Conservation (phyloP, 1,284 basidiomycete genomes). For the Ganoderma meredithae region DNA sequence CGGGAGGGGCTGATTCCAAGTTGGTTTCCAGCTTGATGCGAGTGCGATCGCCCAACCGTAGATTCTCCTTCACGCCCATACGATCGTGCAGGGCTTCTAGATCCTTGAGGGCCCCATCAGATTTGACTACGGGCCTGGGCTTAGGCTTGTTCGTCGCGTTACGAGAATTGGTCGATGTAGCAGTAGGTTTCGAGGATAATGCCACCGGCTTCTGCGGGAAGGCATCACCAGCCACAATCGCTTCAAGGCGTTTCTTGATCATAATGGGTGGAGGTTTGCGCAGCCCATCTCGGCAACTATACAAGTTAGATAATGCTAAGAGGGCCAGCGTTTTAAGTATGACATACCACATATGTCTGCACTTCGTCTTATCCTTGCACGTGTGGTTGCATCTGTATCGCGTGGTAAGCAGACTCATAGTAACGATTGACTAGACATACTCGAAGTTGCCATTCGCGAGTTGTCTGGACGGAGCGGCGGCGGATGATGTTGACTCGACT, state of each 20-base stretch:
- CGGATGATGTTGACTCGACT: slow-evolving; percentile 43
- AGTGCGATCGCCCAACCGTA: slow-evolving; percentile 50
- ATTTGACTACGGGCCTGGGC: slow-evolving; percentile 35
- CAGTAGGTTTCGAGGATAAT: not conserved
- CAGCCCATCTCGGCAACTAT: slow-evolving; percentile 76
- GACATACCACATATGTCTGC: slow-evolving; percentile 76
- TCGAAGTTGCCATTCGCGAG: slow-evolving; percentile 60
- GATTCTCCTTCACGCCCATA: slow-evolving; percentile 49
- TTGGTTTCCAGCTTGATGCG: slow-evolving; percentile 54
- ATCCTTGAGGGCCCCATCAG: slow-evolving; percentile 46
- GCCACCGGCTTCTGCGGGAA: slow-evolving; percentile 4
- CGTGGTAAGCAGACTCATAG: not conserved
- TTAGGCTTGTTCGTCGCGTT: slow-evolving; percentile 17
- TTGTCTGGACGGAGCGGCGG: slow-evolving; percentile 21
- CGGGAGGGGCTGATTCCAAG: slow-evolving; percentile 15
- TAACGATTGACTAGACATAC: slow-evolving; percentile 43
- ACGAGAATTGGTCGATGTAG: not conserved
- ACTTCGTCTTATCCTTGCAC: slow-evolving; percentile 80
- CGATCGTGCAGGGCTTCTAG: slow-evolving; percentile 55
- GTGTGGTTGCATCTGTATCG: slow-evolving; percentile 72
- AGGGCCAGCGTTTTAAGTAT: slow-evolving; percentile 4
- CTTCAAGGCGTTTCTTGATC: slow-evolving; percentile 43
- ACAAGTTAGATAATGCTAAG: slow-evolving; percentile 14
- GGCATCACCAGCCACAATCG: slow-evolving; percentile 23
- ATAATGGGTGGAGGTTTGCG: slow-evolving; percentile 56